Base-by-base conservation (phyloP, 768 basidiomycete genomes). In the Termitomyces sp. region DNA sequence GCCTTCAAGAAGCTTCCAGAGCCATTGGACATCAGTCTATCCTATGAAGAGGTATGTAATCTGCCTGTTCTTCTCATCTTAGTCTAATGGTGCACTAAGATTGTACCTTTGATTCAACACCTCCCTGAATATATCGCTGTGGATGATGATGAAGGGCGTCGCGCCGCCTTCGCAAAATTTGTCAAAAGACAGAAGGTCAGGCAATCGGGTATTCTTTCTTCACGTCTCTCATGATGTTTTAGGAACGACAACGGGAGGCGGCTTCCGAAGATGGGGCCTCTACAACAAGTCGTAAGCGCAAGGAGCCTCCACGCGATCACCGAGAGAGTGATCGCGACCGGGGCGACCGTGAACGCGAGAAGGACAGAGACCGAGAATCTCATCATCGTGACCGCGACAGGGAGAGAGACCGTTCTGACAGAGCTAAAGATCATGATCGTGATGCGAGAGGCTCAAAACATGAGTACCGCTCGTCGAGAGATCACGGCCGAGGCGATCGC, bases 1-100 rank as follows among this genome's bases (percentile, higher is more conserved):
- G 97, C 95, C 0, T 77, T 98, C 62, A 94, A 91, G 74, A 96
- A 96, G 69, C 76, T 96, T 7, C 70, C 90, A 0, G 91, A 94
- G 50, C 82, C 91, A 1, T 71, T 98, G 39, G 92, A 96, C 62
- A 69, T 94, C 50, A 83, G 73, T 29, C 68, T 86, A 56, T 69
- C 87, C 1, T 98, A 88, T 66, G 95, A 98, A 63, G 85, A 90
- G 64, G 94, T 92, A 62, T 55, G 85, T 71, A 15, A 48, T 26
- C n/a, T 52, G n/a, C 55, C 37, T 36, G 16, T 39, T 24, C 41
- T 42, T 49, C 3, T 12, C 15, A 16, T 15, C n/a, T 22, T 51
- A 15, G 59, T 29, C 45, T 55, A 29, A 51, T 5, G 24, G 12
- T 53, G 5, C 49, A 36, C 51, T 34, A 45, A 95, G 88, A 82